Evolutionary conservation across 805 yeast species (phyloP).

Genomic region (Saccharomyces paradoxus): DNA sequence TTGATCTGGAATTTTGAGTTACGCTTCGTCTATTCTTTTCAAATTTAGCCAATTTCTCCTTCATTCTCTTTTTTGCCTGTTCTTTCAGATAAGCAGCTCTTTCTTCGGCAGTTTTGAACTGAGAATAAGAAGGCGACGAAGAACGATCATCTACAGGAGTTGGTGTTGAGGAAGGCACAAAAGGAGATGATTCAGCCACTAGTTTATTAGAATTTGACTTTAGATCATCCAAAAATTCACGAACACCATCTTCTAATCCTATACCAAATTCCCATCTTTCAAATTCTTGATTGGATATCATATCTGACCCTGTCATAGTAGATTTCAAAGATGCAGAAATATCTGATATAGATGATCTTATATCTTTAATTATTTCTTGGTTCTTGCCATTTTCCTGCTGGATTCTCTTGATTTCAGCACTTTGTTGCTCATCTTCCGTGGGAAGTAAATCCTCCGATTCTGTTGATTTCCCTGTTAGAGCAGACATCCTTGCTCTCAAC

Average conservation of each 20-base stretch:
- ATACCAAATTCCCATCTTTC: constrained; percentile 76
- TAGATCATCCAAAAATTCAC: constrained; percentile 50
- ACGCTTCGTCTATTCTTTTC: constrained; percentile 48
- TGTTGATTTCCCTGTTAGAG: constrained; percentile 46
- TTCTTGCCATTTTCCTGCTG: constrained; percentile 48
- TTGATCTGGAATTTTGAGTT: constrained; percentile 3
- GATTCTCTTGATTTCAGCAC: constrained; percentile 41
- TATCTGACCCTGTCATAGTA: constrained; percentile 17
- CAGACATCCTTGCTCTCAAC: constrained; percentile 83
- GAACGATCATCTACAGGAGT: neutral
- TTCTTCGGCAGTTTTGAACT: constrained; percentile 46
- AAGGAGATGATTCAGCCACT: neutral
- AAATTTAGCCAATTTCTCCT: constrained; percentile 71
- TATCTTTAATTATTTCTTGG: constrained; percentile 56
- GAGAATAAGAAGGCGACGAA: constrained; percentile 4
- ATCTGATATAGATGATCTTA: constrained; percentile 61
- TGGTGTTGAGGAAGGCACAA: neutral
- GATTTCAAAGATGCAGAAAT: constrained; percentile 38
- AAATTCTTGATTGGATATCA: constrained; percentile 39
- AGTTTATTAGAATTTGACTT: constrained; percentile 21
- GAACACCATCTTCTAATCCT: constrained; percentile 61
- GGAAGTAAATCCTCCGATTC: neutral
- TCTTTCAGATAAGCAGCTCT: constrained; percentile 76
- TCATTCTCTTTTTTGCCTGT: constrained; percentile 75
- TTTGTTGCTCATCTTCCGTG: constrained; percentile 3